phyloP scores from a whole-genome alignment of 331 rosid genomes.

The Acacia concinna region DNA sequence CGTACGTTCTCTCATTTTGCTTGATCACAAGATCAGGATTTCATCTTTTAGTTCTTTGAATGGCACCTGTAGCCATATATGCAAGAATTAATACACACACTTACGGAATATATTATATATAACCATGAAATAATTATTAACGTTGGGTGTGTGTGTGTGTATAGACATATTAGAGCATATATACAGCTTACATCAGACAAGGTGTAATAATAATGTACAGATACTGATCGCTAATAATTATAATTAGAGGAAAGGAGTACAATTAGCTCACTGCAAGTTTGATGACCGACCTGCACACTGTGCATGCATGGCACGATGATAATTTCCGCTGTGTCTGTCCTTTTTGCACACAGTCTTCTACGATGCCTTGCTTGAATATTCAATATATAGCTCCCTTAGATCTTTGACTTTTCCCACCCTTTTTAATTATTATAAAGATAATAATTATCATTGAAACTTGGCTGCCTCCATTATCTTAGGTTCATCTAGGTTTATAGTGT shows the following conservation, averaged over 20 bases:
- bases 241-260: constrained; percentile 10
- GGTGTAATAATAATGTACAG: neutral
- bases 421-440: neutral
- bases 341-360: constrained; percentile 24
- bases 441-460: neutral
- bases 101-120: neutral
- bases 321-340: constrained; percentile 15
- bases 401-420: neutral
- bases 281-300: constrained; percentile 24
- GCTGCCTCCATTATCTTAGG: neutral
- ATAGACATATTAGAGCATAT: neutral
- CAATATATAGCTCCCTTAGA: constrained; percentile 4
- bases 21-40: neutral
- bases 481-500: neutral
- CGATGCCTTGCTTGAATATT: constrained; percentile 15
- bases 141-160: too few species aligned
- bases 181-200: neutral
- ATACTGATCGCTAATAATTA: neutral
- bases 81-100: neutral
- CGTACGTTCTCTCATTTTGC: neutral
- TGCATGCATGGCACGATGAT: constrained; percentile 41
- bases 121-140: neutral
- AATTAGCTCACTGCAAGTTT: constrained; percentile 11
- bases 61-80: neutral
- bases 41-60: neutral